Base-by-base conservation (phyloP, 495 filamentous ascomycete genomes). In the Neohortaea acidophila region DNA sequence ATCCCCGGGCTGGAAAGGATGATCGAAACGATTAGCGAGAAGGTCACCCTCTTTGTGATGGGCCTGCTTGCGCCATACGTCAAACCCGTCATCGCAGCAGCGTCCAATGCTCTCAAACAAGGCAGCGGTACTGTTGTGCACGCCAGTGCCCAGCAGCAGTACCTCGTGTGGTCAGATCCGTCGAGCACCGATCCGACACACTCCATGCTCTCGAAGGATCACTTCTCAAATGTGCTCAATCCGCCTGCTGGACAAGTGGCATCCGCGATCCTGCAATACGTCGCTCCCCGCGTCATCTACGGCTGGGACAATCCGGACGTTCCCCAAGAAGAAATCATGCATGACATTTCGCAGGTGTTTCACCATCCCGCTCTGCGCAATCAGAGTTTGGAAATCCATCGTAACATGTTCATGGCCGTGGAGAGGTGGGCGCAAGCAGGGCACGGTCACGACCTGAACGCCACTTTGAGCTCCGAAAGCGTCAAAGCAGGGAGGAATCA, bases 161-260 rank as follows among this genome's bases (percentile, higher is more conserved):
- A 77, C 43, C 85, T 87, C 53, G 81, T 82, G 8, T 94, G 89
- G 89, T 81, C 74, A 5, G 77, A 94, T 56, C 73, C 81, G 4
- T 63, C 69, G 33, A 89, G 81, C 65, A 79, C 81, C 11, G 79
- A 96, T 56, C 89, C 89, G 5, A 97, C 89, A 2, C 89, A 94
- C 64, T 89, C 81, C 9, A 73, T 96, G 60, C 70, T 96, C 4
- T 86, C 82, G 41, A 94, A 96, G 60, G 89, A 97, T 51, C 89
- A 97, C 55, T 96, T 96, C 52, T 80, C 80, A 45, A 94, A 96
- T 59, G 65, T 86, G 21, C 66, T 96, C 21, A 96, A 96, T 60
- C 67, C 80, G 21, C 83, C 82, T 33, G 84, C 85, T 2, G 87
- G 87, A 10, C 69, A 79, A 15, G 72, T 94, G 15, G 85, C 86